These are phyloP conservation scores for Lojkania enalia DNA, from an alignment of 2,329 filamentous ascomycete species.

Conservation along the genomic window DNA sequence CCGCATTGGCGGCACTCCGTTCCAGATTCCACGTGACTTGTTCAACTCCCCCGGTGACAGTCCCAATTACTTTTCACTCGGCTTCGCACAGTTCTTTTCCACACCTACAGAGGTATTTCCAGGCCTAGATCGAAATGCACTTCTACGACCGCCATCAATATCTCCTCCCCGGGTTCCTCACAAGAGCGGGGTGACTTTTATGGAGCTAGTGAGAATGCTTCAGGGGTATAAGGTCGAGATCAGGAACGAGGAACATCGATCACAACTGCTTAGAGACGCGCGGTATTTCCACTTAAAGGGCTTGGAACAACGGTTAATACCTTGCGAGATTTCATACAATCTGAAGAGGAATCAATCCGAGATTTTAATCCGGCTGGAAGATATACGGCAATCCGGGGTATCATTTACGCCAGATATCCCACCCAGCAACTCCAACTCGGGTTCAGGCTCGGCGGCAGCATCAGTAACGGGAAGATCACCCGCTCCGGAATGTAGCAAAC, in stretches of 20 bases:
- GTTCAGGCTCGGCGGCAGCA: conserved; percentile 19
- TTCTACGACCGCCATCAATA: conserved; percentile 86
- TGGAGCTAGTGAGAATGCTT: conserved; percentile 78
- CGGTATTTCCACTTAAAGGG: conserved; percentile 93
- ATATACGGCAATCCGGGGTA: conserved; percentile 86
- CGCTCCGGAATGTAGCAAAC: conserved; percentile 36
- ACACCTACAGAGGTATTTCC: conserved; percentile 81
- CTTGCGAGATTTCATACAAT: conserved; percentile 76
- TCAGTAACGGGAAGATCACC: conserved; percentile 22
- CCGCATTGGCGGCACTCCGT: conserved; percentile 82
- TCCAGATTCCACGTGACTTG: conserved; percentile 86
- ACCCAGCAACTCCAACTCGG: conserved; percentile 21
- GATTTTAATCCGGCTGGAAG: conserved; percentile 78
- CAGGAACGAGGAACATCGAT: conserved; percentile 73
- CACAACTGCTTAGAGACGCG: conserved; percentile 78
- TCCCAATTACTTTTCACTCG: conserved; percentile 95
- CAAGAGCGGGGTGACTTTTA: conserved; percentile 80
- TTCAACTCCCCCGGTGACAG: conserved; percentile 84
- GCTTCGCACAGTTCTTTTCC: conserved; percentile 86
- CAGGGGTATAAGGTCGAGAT: conserved; percentile 83
- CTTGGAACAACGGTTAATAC: conserved; percentile 82
- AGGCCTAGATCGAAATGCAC: conserved; percentile 74
- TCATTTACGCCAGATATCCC: conserved; percentile 61
- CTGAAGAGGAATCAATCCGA: conserved; percentile 68
- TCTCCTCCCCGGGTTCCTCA: conserved; percentile 79